Evolutionary conservation across 73 alveolate genomes (phyloP).

Genomic region (Paramecium primaurelia): DNA sequence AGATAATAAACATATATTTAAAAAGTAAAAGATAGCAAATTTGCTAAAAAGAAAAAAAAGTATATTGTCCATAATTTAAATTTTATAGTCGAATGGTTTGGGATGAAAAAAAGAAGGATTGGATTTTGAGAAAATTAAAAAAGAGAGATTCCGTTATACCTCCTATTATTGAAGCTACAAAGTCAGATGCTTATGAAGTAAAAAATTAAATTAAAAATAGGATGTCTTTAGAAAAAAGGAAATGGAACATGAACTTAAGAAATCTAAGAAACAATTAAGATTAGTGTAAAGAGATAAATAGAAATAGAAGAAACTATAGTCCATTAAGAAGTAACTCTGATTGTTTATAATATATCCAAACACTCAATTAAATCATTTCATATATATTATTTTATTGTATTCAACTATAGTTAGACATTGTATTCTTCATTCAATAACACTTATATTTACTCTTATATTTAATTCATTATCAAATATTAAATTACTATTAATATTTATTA

Average conservation of each 20-base stretch:
- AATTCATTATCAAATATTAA: too few relatives aligned
- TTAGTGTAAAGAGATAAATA: background rate
- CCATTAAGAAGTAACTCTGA: slow-evolving; percentile 15
- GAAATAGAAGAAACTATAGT: background rate
- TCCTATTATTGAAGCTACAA: slow-evolving; percentile 26
- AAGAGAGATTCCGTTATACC: background rate
- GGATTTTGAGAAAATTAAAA: background rate
- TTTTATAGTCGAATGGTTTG: slow-evolving; percentile 35
- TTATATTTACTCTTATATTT: too few relatives aligned
- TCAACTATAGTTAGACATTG: too few relatives aligned
- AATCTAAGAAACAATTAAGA: slow-evolving; percentile 28
- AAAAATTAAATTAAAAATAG: background rate
- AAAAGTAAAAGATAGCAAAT: slow-evolving; percentile 9
- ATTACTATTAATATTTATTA: too few relatives aligned
- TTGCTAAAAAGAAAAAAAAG: slow-evolving; percentile 33
- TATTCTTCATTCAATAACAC: background rate
- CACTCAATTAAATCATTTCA: background rate
- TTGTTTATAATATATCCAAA: background rate
- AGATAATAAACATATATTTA: slow-evolving; percentile 1
- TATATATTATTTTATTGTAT: background rate
- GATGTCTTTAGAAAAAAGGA: slow-evolving; percentile 38
- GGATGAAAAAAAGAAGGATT: slow-evolving; percentile 20
- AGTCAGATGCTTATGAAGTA: slow-evolving; percentile 35
- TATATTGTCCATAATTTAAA: background rate
- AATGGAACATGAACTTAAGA: slow-evolving; percentile 25